Conservation (phyloP, 1,284 basidiomycete species). For the Spongiforma sp. region DNA sequence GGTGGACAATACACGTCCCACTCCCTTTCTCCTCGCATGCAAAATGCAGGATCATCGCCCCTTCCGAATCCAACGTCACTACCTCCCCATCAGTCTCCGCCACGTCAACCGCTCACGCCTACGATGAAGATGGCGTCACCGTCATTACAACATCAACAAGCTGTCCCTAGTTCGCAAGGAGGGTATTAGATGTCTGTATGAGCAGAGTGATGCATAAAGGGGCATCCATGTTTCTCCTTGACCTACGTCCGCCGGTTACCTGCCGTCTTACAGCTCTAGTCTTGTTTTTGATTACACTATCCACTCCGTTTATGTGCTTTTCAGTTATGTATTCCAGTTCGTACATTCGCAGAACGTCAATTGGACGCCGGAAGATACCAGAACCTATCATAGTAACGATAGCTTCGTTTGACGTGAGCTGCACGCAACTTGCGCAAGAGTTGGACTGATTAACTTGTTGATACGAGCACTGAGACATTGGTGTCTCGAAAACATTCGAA, state of each 20-base stretch:
- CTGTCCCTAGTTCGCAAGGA: slow-evolving; percentile 48
- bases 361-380: slow-evolving; percentile 27
- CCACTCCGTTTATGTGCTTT: slow-evolving; percentile 44
- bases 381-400: not conserved
- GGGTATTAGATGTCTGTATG: slow-evolving; percentile 43
- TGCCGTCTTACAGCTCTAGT: slow-evolving; percentile 26
- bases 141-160: slow-evolving; percentile 66
- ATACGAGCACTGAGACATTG: too few relatives aligned
- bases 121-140: slow-evolving; percentile 62
- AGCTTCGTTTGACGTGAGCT: not conserved
- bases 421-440: not conserved
- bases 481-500: too few relatives aligned
- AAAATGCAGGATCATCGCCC: slow-evolving; percentile 54
- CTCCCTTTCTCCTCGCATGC: slow-evolving; percentile 59
- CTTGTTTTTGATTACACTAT: slow-evolving; percentile 43
- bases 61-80: slow-evolving; percentile 48
- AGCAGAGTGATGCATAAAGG: slow-evolving; percentile 14
- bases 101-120: slow-evolving; percentile 58
- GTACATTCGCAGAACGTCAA: slow-evolving; percentile 31
- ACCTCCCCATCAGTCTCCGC: slow-evolving; percentile 54
- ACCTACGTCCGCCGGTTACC: slow-evolving; percentile 16
- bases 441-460: too few relatives aligned
- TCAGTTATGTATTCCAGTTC: slow-evolving; percentile 43
- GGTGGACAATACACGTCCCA: slow-evolving; percentile 47
- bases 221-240: slow-evolving; percentile 17